A percentile compares a stretch with the other conserved stretches of the same genome.
phyloP scores from a whole-genome alignment of 306 rosid genomes.

The Betula pendula region DNA sequence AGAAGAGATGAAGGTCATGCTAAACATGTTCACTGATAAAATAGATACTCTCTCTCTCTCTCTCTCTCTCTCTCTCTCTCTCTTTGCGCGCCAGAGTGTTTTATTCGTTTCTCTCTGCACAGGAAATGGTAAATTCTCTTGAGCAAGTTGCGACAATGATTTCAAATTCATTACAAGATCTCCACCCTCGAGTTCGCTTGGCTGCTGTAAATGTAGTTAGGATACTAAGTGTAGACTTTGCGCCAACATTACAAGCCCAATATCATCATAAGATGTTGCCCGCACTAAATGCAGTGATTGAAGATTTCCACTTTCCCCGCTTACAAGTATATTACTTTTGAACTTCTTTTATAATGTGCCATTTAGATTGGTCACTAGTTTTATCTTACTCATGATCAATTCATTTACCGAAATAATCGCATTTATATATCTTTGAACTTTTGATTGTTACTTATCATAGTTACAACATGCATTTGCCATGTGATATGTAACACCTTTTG shows the following conservation, averaged over 20 bases:
- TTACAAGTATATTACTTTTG: constrained; percentile 23
- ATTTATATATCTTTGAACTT: too few species aligned
- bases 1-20: too few species aligned
- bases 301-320: neutral
- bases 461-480: too few species aligned
- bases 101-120: neutral
- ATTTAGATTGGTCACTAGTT: too few species aligned
- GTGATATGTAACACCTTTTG: too few species aligned
- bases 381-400: too few species aligned
- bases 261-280: constrained; percentile 11
- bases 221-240: neutral
- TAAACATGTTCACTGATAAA: too few species aligned
- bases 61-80: neutral
- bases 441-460: too few species aligned
- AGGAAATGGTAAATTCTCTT: neutral
- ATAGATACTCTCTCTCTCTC: neutral
- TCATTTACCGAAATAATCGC: too few species aligned
- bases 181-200: constrained; percentile 22
- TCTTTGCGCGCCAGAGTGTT: neutral
- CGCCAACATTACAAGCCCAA: neutral
- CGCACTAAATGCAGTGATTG: constrained; percentile 6
- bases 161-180: constrained; percentile 6
- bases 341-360: too few species aligned
- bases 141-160: constrained; percentile 2
- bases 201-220: constrained; percentile 19